Percentiles rank a stretch among this genome's conserved stretches.
Conservation (phyloP, 306 rosid species). For the Carpinus viminea region DNA sequence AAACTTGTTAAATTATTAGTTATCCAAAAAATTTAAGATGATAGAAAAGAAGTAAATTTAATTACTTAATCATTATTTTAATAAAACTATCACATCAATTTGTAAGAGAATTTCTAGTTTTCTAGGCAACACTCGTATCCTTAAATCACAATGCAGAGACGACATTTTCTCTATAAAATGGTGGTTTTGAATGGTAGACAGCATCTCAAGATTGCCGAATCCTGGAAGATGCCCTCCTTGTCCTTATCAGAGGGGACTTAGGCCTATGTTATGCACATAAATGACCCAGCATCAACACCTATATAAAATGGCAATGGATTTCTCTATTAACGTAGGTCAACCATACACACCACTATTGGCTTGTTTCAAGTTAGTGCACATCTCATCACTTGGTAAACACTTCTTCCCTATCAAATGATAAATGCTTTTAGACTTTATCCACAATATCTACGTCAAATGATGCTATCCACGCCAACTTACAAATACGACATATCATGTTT, state of each 20-base stretch:
- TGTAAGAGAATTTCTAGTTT: no score
- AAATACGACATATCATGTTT: no score
- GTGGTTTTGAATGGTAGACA: constrained; percentile 10
- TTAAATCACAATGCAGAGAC: background rate
- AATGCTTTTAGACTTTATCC: background rate
- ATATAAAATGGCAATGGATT: constrained; percentile 22
- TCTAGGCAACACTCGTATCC: no score
- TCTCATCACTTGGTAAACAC: background rate
- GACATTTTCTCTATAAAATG: background rate
- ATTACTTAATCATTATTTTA: no score
- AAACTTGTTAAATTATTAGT: no score
- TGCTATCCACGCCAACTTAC: background rate
- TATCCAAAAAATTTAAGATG: no score
- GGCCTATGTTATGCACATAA: constrained; percentile 2
- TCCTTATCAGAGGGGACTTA: constrained; percentile 14
- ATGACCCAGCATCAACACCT: constrained; percentile 27
- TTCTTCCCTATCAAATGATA: background rate
- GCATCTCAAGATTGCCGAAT: constrained; percentile 30
- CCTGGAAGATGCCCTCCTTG: constrained; percentile 19
- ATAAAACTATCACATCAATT: no score
- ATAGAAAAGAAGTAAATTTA: no score
- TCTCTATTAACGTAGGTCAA: constrained; percentile 25
- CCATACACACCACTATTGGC: constrained; percentile 11
- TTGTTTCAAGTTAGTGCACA: constrained; percentile 3
- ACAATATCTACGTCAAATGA: background rate